Evolutionary conservation across 768 basidiomycete genomes (phyloP), one percentile per base, ranked within the genome.

Genomic region (Cyclocybe cylindracea): DNA sequence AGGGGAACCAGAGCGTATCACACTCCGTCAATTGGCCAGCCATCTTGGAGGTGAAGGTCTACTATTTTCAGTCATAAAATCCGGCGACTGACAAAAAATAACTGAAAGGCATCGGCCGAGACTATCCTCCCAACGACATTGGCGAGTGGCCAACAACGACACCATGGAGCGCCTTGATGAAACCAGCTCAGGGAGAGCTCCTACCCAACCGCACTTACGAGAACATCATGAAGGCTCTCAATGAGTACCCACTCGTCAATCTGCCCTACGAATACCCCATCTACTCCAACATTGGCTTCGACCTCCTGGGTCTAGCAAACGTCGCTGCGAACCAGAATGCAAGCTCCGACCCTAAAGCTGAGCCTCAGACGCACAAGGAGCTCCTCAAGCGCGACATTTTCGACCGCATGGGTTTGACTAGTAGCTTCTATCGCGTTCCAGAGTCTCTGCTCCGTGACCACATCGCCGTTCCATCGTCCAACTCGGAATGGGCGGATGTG

Each of bases 241-340:
- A 69, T 1, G 54, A 65, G 10, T 72, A 61, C 50, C 76, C 70
- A 1, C 73, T 79, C 24, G 63, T 74, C 14, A 67, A 73, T 14
- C 62, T 73, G 1, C 80, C 78, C 2, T 77, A 74, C 55, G 64
- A 66, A 3, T 79, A 72, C 54, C 79, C 84, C 2, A 74, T 94
- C 10, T 95, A 95, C 66, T 91, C 89, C 11, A 76, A 84, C 13
- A 83, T 85, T 0, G 92, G 91, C 1, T 88, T 92, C 50, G 85
- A 88, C 62, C 73, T 93, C 44, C 74, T 94, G 40, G 82, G 87
- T 40, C 74, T 91, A 34, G 48, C 78, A 79, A 53, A 85, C 85
- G 34, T 85, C 72, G 48, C 75, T 67, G 57, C 79, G 78, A 80
- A 82, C 55, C 73, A 72, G 11, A 70, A 74, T 35, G 70, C 74